Conservation (phyloP, 2,329 filamentous ascomycete species). For the Arthrobotrys sinensis region DNA sequence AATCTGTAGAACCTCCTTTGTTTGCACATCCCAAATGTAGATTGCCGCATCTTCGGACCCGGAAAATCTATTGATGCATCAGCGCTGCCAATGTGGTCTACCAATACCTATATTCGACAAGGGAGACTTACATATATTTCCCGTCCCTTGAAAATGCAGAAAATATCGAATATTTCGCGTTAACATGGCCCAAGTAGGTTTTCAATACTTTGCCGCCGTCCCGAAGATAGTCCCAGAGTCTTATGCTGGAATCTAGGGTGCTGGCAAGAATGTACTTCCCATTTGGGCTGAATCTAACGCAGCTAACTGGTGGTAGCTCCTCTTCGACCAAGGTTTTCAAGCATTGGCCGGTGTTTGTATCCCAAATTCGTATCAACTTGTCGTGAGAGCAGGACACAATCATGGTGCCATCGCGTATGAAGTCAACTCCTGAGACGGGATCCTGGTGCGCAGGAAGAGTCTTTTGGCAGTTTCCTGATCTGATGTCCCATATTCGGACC, state of each 20-base stretch:
- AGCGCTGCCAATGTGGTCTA: constrained; percentile 60
- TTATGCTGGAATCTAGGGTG: constrained; percentile 89
- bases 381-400: constrained; percentile 93
- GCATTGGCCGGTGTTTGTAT: constrained; percentile 94
- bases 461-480: constrained; percentile 88
- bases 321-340: constrained; percentile 95
- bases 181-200: constrained; percentile 94
- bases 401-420: constrained; percentile 90
- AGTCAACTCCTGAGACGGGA: constrained; percentile 92
- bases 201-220: constrained; percentile 83
- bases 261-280: constrained; percentile 93
- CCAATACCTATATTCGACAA: not conserved
- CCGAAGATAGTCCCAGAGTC: constrained; percentile 94
- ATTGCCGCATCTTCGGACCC: constrained; percentile 77
- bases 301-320: constrained; percentile 90
- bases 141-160: constrained; percentile 79
- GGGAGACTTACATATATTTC: constrained; percentile 62
- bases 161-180: constrained; percentile 82
- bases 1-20: constrained; percentile 84
- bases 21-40: constrained; percentile 90
- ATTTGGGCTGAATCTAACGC: constrained; percentile 93
- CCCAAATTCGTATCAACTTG: constrained; percentile 94
- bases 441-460: constrained; percentile 94
- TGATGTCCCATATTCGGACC: constrained; percentile 95
- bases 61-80: constrained; percentile 66